A percentile compares a stretch with the other conserved stretches of the same genome.
phyloP scores from a whole-genome alignment of 108 stramenopile species.

The Nitzschia inconspicua region DNA sequence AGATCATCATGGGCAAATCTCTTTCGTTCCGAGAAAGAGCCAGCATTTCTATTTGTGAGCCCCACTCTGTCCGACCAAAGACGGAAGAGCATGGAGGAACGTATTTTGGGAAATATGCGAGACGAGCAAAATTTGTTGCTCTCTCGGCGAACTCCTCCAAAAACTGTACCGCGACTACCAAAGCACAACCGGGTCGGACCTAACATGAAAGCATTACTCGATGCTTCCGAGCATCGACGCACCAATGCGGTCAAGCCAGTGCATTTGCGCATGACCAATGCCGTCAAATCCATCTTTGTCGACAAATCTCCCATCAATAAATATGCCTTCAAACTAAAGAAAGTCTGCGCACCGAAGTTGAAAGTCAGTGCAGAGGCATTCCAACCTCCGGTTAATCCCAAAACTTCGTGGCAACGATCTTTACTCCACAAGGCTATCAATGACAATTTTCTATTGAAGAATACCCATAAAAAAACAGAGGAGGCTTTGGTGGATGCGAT shows the following conservation, averaged over 20 bases:
- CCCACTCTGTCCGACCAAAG: no score
- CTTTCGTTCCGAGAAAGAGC: no score
- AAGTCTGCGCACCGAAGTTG: constrained; percentile 5
- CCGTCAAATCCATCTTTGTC: constrained; percentile 1
- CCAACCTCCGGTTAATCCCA: not conserved
- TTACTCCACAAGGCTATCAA: not conserved
- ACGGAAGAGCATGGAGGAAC: no score
- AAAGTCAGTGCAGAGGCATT: not conserved
- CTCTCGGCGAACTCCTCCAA: no score
- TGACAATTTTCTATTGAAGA: constrained; percentile 2
- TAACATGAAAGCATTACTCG: not conserved
- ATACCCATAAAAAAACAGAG: not conserved
- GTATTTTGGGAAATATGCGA: no score
- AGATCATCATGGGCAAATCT: no score
- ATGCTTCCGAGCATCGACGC: constrained; percentile 4
- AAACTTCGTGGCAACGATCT: not conserved
- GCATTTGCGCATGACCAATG: not conserved
- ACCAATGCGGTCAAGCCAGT: not conserved
- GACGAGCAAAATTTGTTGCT: no score
- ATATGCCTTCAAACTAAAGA: constrained; percentile 13
- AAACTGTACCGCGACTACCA: no score
- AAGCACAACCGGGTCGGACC: not conserved
- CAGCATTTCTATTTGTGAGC: no score
- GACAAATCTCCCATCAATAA: not conserved
- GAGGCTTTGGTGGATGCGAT: constrained; percentile 4